phyloP scores from a whole-genome alignment of 192 early-diverging fungal species.

The Ambispora gerdemannii region DNA sequence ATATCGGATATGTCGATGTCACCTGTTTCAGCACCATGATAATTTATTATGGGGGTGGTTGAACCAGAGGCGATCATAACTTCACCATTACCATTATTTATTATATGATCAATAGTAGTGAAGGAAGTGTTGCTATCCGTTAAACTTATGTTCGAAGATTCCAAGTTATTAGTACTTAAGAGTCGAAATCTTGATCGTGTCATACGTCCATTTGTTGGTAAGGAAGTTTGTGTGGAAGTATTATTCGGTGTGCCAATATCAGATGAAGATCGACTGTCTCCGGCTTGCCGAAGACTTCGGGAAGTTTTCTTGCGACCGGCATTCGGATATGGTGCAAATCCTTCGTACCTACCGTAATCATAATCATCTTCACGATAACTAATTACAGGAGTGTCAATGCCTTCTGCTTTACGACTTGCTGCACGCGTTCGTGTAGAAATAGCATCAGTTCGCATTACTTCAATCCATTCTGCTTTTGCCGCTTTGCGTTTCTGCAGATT shows the following conservation, averaged over 20 bases:
- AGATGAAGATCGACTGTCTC: not conserved
- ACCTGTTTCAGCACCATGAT: too few relatives aligned
- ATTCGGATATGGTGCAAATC: not conserved
- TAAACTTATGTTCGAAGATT: too few relatives aligned
- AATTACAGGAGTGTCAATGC: not conserved
- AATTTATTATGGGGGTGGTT: too few relatives aligned
- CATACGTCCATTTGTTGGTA: not conserved
- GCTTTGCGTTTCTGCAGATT: not conserved
- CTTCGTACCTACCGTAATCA: not conserved
- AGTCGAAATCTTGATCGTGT: not conserved
- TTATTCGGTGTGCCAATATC: not conserved
- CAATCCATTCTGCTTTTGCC: not conserved
- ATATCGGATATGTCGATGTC: too few relatives aligned
- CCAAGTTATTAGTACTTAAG: too few relatives aligned
- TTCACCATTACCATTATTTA: too few relatives aligned
- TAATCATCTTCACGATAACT: not conserved
- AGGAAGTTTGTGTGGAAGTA: not conserved
- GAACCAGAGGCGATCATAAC: too few relatives aligned
- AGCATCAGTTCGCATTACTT: not conserved
- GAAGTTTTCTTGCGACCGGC: not conserved
- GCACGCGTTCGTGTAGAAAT: not conserved
- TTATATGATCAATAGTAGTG: too few relatives aligned
- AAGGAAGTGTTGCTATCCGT: too few relatives aligned
- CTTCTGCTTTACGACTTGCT: not conserved
- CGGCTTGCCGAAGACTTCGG: not conserved